Percentiles rank a stretch among this genome's conserved stretches.
These are phyloP conservation scores for Glycine latifolia DNA, from an alignment of 306 rosid species.

Conservation along the genomic window DNA sequence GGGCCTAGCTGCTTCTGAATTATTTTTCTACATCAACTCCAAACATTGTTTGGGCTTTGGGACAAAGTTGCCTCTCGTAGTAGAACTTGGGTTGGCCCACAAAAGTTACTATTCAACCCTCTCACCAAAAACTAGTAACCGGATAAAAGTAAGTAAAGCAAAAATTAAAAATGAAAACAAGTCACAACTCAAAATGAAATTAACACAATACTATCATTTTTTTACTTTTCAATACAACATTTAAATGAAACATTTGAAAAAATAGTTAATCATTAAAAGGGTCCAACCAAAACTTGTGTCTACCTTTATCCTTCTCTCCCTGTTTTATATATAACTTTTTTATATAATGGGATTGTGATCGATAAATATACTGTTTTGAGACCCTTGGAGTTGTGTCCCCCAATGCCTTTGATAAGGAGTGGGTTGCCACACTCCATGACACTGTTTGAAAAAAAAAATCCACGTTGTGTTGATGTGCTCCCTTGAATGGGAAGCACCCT, in stretches of 20 bases:
- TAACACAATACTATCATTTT: not conserved
- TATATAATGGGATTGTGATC: conserved; percentile 22
- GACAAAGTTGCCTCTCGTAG: not conserved
- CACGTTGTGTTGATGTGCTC: conserved; percentile 35
- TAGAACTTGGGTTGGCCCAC: conserved; percentile 41
- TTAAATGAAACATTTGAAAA: not conserved
- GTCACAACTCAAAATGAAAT: not conserved
- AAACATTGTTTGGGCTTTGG: conserved; percentile 36
- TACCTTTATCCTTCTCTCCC: not conserved
- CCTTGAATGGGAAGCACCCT: conserved; percentile 12
- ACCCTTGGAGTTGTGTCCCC: conserved; percentile 31
- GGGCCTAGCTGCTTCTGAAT: not conserved
- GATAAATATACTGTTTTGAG: conserved; percentile 43
- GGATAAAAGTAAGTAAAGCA: not conserved
- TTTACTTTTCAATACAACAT: no score
- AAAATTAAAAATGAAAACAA: not conserved
- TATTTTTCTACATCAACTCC: conserved; percentile 10
- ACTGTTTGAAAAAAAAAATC: not conserved
- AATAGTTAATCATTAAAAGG: not conserved
- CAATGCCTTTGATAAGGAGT: conserved; percentile 43
- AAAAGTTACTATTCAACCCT: conserved; percentile 29
- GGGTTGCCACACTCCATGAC: conserved; percentile 53
- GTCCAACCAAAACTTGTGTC: not conserved
- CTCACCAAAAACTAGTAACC: not conserved
- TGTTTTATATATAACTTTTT: not conserved